Evolutionary conservation across 371 early-diverging fungal genomes (phyloP).

Genomic region (Quaeritorhiza haematococci): DNA sequence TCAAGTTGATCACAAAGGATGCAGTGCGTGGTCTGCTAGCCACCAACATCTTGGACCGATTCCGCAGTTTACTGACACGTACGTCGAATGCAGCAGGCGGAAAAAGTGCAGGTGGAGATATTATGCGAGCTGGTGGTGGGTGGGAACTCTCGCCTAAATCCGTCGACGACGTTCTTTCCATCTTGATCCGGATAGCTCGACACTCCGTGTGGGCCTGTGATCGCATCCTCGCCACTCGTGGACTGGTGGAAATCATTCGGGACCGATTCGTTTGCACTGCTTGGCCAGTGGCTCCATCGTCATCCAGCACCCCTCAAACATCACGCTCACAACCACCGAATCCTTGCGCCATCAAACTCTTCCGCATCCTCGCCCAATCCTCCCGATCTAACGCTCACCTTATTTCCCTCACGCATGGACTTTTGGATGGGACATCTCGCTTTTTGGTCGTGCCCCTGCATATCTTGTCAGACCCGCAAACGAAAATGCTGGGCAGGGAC

Average conservation of each 20-base stretch:
- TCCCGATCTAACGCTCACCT: too few species aligned
- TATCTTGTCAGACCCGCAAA: neutral
- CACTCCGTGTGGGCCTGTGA: conserved; percentile 41
- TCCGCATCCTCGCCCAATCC: neutral
- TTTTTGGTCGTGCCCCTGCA: neutral
- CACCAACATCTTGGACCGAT: conserved; percentile 53
- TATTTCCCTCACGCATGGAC: conserved; percentile 3
- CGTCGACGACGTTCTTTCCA: conserved; percentile 37
- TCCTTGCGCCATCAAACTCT: neutral
- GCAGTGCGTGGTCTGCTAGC: conserved; percentile 46
- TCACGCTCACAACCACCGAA: neutral
- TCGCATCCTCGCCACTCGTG: conserved; percentile 42
- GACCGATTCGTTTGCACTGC: conserved; percentile 37
- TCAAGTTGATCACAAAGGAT: conserved; percentile 28
- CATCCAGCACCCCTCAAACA: conserved; percentile 15
- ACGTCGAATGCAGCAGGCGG: too few species aligned
- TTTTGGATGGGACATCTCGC: conserved; percentile 7
- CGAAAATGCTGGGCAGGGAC: neutral
- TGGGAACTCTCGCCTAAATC: conserved; percentile 30
- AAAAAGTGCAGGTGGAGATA: too few species aligned
- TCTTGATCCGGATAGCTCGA: conserved; percentile 44
- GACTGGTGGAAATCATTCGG: conserved; percentile 39
- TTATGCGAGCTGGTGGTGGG: neutral
- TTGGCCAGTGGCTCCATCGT: too few species aligned
- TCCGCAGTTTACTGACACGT: conserved; percentile 53